Evolutionary conservation across 257 asterid species (phyloP), one percentile per base, ranked within the genome.

Genomic region (Plantago ovata): DNA sequence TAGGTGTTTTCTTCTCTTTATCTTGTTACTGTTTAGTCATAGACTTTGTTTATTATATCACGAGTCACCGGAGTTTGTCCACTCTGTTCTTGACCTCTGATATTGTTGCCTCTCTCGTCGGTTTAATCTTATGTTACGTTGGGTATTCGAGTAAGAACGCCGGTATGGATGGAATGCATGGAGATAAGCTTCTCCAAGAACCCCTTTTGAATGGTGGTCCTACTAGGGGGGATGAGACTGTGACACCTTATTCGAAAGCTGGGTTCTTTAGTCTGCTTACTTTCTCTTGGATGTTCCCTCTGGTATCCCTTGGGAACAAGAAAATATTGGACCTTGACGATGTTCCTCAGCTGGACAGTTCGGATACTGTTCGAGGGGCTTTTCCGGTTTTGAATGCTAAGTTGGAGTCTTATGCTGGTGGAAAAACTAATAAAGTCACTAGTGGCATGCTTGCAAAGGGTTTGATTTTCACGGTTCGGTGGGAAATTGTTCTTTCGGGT

Each of bases 301-400:
- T 92, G 48, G 66, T 92, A 50, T 72, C 94, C 46, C 72, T 61
- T 39, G 96, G 98, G 39, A 63, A 69, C 74, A 85, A 67, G 66
- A 92, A 70, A 69, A 63, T 81, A 0, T 57, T 92, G 74, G 75
- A 85, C 94, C 89, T 87, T 12, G 85, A 88, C 81, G 98, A 92
- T 77, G 83, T 88, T 55, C 98, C 98, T 77, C 95, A 88, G 73
- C 87, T 92, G 24, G 64, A 53, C 18, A 19, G 28, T 24, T 38
- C 68, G 1, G 96, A 91, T 62, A 83, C 78, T 49, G 84, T 76
- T 20, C 67, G 77, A 64, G 87, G 81, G 55, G 72, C 83, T 10
- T 83, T 74, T 51, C 95, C 92, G 14, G 51, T 81, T 53, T 66
- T 91, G 58, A 64, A 76, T 16, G 4, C 56, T 36, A 81, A 74